Evolutionary conservation across 1,284 basidiomycete genomes (phyloP).

Genomic region (Thecaphora thlaspeos): DNA sequence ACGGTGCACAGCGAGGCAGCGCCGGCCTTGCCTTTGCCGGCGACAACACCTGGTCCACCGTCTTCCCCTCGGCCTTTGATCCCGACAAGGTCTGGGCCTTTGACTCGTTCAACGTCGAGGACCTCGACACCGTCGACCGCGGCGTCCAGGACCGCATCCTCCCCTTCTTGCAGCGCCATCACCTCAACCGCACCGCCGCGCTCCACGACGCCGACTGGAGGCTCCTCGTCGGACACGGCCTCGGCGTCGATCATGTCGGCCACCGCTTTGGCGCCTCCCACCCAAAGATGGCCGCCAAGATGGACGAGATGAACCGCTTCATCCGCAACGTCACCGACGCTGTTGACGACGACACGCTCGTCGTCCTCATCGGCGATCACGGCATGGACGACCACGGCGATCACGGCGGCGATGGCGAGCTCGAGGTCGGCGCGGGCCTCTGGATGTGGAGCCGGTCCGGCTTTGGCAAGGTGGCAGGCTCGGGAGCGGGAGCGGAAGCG

Average conservation of each 20-base stretch:
- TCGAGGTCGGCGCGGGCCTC: conserved; percentile 80
- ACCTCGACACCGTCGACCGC: conserved; percentile 89
- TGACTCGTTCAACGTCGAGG: conserved; percentile 98
- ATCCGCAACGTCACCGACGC: conserved; percentile 28
- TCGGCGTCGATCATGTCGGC: conserved; percentile 97
- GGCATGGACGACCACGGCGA: conserved; percentile 96
- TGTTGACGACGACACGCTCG: conserved; percentile 61
- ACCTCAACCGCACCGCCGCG: conserved; percentile 9
- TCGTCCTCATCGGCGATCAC: conserved; percentile 92
- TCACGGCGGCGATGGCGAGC: conserved; percentile 85
- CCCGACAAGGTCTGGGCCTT: conserved; percentile 74
- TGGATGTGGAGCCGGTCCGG: conserved; percentile 72
- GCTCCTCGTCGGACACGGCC: conserved; percentile 85
- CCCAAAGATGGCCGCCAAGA: conserved; percentile 78
- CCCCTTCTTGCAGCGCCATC: conserved; percentile 67
- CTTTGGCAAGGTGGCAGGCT: conserved; percentile 1
- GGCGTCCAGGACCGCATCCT: conserved; percentile 83
- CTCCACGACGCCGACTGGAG: conserved; percentile 64
- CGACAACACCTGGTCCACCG: conserved; percentile 91
- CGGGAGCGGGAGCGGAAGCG: not conserved
- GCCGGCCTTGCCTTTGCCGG: conserved; percentile 73
- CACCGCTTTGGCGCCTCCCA: conserved; percentile 90
- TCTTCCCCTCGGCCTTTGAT: conserved; percentile 77
- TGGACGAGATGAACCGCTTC: conserved; percentile 64
- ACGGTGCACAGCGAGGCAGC: not conserved